Conservation (phyloP, 176 grass and related monocot species). For the Carex cristatella region DNA sequence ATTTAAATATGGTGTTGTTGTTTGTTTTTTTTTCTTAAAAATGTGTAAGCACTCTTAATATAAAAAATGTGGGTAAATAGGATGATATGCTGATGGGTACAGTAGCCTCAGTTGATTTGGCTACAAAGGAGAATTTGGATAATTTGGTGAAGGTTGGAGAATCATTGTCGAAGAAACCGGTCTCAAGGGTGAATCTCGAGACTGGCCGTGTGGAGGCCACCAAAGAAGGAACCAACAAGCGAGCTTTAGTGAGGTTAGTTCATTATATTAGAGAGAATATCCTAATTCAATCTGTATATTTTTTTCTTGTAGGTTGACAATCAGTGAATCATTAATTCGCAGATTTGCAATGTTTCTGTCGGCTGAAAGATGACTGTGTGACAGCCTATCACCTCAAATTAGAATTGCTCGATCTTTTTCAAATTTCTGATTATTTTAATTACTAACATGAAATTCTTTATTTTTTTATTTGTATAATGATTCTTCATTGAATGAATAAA, state of each 20-base stretch:
- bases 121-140: constrained; percentile 61
- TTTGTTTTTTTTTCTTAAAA: neutral
- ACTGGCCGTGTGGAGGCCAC: constrained; percentile 43
- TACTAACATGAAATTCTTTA: neutral
- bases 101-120: constrained; percentile 51
- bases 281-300: neutral
- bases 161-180: constrained; percentile 51
- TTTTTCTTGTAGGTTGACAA: constrained; percentile 22
- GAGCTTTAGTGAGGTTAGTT: constrained; percentile 59
- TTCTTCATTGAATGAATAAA: constrained; percentile 8
- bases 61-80: constrained; percentile 31
- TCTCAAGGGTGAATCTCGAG: constrained; percentile 64
- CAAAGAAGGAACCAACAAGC: constrained; percentile 45
- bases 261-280: neutral
- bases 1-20: neutral
- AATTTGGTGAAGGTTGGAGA: constrained; percentile 50
- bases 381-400: constrained; percentile 44
- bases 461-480: constrained; percentile 20
- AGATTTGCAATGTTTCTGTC: constrained; percentile 63
- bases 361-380: constrained; percentile 42
- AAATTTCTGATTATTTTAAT: constrained; percentile 1
- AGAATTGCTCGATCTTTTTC: constrained; percentile 19
- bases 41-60: constrained; percentile 17
- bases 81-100: constrained; percentile 61
- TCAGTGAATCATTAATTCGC: constrained; percentile 3